Evolutionary conservation across 1,284 basidiomycete genomes (phyloP), one percentile per base, ranked within the genome.

Genomic region (Cryptococcus sp.): DNA sequence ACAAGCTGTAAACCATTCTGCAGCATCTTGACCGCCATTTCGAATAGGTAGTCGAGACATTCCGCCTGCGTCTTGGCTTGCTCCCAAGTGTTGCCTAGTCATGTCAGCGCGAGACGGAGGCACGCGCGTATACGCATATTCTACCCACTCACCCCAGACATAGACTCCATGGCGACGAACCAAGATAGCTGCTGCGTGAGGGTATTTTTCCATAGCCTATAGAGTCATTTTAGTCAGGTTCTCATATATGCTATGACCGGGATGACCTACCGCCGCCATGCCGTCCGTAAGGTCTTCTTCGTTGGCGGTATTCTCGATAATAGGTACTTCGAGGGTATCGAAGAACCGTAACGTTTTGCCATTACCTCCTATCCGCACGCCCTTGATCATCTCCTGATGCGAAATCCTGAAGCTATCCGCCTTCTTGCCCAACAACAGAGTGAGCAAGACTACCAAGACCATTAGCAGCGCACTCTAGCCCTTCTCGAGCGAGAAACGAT

Each of bases 311-410:
- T 92, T 93, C 68, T 90, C 87, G 61, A 93, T 93, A 69, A 93
- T 92, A 0, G 90, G 91, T 5, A 93, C 81, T 58, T 85, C 85
- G n/a, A 93, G 82, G 2, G 89, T 91, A 76, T 93, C 89, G 54
- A 90, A 84, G 77, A 90, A 92, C 1, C 88, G 87, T 60, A 91
- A 74, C 0, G 89, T 84, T 30, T 81, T 78, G 11, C 88, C 88
- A 27, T 83, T 86, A 4, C 90, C 90, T 11, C 84, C 88, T 20
- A 86, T 72, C n/a, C 88, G 83, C 52, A 93, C 84, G 40, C 90
- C 91, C 77, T 92, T 93, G 76, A 93, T 93, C 91, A 92, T 92
- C 71, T 81, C 89, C 74, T 89, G 88, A 75, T 91, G 90, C 8
- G 88, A 89, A 65, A 92, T 89, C 60, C 81, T 83, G 70, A 92